Conservation (phyloP, 148 eudicot species). For the Pharnaceum exiguum region DNA sequence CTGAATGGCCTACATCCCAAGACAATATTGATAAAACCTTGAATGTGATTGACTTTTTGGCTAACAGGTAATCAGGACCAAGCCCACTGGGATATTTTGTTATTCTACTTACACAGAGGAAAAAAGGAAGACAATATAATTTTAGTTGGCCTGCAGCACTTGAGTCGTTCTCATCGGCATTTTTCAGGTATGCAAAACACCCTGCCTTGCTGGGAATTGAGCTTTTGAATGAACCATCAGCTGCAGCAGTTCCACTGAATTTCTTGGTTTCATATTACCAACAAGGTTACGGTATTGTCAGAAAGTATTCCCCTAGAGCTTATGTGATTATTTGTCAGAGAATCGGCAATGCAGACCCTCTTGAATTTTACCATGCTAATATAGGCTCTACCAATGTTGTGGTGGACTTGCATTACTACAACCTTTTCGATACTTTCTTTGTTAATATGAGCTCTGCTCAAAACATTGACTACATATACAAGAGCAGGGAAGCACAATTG, state of each 20-base stretch:
- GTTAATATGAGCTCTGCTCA: constrained; percentile 43
- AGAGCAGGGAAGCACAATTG: constrained; percentile 57
- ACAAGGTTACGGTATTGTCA: constrained; percentile 51
- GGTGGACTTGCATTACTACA: constrained; percentile 75
- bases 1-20: constrained; percentile 62
- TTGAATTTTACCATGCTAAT: constrained; percentile 66
- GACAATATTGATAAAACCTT: constrained; percentile 50
- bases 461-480: constrained; percentile 59
- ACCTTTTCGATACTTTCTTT: constrained; percentile 55
- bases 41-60: constrained; percentile 59
- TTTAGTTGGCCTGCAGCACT: background rate
- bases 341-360: constrained; percentile 74
- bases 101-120: background rate
- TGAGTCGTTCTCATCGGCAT: background rate
- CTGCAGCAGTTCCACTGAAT: constrained; percentile 50
- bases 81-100: background rate
- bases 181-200: constrained; percentile 58
- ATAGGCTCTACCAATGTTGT: constrained; percentile 48
- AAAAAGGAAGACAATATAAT: no score
- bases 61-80: constrained; percentile 46
- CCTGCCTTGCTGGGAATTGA: constrained; percentile 78
- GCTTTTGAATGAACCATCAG: constrained; percentile 73
- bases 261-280: constrained; percentile 52
- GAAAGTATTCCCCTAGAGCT: constrained; percentile 57
- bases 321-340: constrained; percentile 75